phyloP scores from a whole-genome alignment of 805 yeast genomes.

The Candida morakotiae region DNA sequence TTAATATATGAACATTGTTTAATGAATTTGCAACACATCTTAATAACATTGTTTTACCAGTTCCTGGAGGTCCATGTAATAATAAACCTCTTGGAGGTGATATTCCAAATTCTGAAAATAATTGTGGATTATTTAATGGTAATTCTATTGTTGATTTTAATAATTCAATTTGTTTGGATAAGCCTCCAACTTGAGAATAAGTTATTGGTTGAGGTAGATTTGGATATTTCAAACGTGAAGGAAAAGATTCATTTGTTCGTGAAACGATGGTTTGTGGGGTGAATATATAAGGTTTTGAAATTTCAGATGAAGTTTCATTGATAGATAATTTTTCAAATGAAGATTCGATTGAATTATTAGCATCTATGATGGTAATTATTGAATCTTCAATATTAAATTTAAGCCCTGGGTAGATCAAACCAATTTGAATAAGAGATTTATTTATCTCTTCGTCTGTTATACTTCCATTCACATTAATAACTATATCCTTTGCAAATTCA shows the following conservation, averaged over 20 bases:
- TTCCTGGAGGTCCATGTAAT: conserved; percentile 95
- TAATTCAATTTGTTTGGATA: conserved; percentile 54
- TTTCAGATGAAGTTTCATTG: conserved; percentile 13
- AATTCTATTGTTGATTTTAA: conserved; percentile 68
- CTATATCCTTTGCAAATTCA: conserved; percentile 18
- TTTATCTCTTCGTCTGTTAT: conserved; percentile 22
- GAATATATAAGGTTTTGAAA: conserved; percentile 48
- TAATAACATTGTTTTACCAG: conserved; percentile 89
- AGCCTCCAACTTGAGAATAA: conserved; percentile 74
- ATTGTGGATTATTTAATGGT: conserved; percentile 73
- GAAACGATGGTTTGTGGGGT: background rate
- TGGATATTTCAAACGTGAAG: conserved; percentile 34
- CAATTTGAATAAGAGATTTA: conserved; percentile 48
- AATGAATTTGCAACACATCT: conserved; percentile 72
- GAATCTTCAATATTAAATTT: conserved; percentile 9
- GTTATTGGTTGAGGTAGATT: conserved; percentile 38
- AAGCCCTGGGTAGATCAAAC: conserved; percentile 59
- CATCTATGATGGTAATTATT: conserved; percentile 24
- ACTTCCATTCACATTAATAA: background rate
- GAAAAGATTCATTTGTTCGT: conserved; percentile 7
- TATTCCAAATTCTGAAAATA: conserved; percentile 81
- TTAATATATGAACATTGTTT: conserved; percentile 74
- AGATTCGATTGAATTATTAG: conserved; percentile 29
- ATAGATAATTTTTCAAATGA: conserved; percentile 32
- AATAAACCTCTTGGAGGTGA: conserved; percentile 92